phyloP scores from a whole-genome alignment of 495 filamentous ascomycete genomes.

The Penicillium riverlandense region DNA sequence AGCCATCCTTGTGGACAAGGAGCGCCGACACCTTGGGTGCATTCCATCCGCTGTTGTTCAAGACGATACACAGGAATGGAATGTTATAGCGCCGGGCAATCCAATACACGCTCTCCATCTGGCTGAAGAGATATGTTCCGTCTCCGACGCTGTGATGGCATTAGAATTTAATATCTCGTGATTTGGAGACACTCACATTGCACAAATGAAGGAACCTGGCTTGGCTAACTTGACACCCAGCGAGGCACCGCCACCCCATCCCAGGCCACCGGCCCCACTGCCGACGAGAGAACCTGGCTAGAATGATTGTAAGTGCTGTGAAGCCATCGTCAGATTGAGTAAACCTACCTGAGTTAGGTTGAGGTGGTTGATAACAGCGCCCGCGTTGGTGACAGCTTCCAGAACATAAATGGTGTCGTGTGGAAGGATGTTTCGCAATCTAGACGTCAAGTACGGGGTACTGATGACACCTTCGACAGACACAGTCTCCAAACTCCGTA shows the following conservation, averaged over 20 bases:
- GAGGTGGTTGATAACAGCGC: constrained; percentile 61
- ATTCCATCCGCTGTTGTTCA: constrained; percentile 84
- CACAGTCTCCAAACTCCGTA: constrained; percentile 3
- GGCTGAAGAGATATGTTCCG: constrained; percentile 75
- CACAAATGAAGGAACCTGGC: constrained; percentile 14
- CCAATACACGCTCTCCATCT: constrained; percentile 86
- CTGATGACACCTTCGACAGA: constrained; percentile 1
- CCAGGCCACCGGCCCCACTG: constrained; percentile 77
- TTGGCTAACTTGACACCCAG: constrained; percentile 75
- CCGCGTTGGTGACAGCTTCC: constrained; percentile 81
- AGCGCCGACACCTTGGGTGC: constrained; percentile 63
- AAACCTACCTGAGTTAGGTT: constrained; percentile 9
- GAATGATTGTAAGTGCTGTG: background rate
- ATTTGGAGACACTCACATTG: constrained; percentile 6
- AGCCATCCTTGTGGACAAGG: constrained; percentile 66
- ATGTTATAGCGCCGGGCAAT: constrained; percentile 78
- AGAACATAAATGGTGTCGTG: constrained; percentile 71
- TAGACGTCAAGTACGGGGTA: constrained; percentile 11
- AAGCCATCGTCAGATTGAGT: background rate
- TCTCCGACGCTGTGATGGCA: constrained; percentile 54
- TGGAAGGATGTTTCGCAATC: constrained; percentile 57
- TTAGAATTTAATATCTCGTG: background rate
- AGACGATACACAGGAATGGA: constrained; percentile 76
- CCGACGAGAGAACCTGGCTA: constrained; percentile 13
- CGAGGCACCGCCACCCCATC: constrained; percentile 83